Base-by-base conservation (phyloP, 176 grass and related monocot genomes). In the Poa annua region DNA sequence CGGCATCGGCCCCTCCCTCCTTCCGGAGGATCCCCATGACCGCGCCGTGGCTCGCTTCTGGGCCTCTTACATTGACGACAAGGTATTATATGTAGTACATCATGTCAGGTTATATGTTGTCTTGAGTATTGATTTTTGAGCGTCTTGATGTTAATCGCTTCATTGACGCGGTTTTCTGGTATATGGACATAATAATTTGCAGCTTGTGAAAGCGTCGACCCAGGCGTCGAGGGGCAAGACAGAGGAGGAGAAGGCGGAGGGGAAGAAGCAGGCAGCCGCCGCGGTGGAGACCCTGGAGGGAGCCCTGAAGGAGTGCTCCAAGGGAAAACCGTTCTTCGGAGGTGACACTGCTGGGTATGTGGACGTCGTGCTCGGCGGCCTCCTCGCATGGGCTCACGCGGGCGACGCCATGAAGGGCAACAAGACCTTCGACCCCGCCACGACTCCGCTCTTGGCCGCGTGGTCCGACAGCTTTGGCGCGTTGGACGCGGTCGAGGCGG, bases 41-140 rank as follows among this genome's bases (percentile, higher is more conserved):
- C 83, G 88, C 29, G 80, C 88, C 73, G 12, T 78, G 11, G 86
- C 80, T 49, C 73, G 83, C 42, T 94, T 94, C 62, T 91, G 76
- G 92, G 64, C 76, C 0, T 64, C 74, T 34, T 94, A 81, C 60
- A 78, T 88, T 1, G 88, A 94, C 3, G 75, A 84, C 71, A 91
- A 86, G 91, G 91, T 93, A 10, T 1, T 0, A 41, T 52, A 3
- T 5, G 12, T 26, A 4, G n/a, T n/a, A n/a, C 2, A 6, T 52
- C 25, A 10, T 3, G 7, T 42, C 39, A 8, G 36, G 6, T 38
- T 4, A 38, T 38, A 36, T 1, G 33, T 34, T 5, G 35, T 36
- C 6, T 36, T 36, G 35, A 36, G 35, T 36, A 36, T 36, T 36
- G n/a, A n/a, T n/a, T n/a, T n/a, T 36, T 36, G 35, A 36, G 35